Evolutionary conservation across 768 basidiomycete genomes (phyloP).

Genomic region (Serendipita vermifera): DNA sequence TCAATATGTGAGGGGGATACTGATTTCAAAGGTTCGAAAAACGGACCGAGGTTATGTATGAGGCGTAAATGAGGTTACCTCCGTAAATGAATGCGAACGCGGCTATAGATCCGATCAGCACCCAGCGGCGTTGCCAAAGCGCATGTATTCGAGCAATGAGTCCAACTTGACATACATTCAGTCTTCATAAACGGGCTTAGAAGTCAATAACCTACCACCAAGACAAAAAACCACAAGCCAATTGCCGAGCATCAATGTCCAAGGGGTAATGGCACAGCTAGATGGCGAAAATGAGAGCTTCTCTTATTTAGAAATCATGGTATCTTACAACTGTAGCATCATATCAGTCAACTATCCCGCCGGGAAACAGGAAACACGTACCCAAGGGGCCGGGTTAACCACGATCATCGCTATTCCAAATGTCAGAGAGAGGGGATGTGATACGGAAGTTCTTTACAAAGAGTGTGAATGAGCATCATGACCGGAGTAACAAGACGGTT

Average conservation of each 20-base stretch:
- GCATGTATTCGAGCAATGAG: conserved; percentile 1
- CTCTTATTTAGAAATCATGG: not conserved
- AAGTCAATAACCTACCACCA: not conserved
- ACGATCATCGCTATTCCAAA: not conserved
- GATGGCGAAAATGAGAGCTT: not conserved
- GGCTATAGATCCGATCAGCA: not conserved
- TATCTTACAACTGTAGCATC: not conserved
- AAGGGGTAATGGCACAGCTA: conserved; percentile 1
- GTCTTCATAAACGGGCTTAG: not conserved
- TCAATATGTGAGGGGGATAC: not conserved
- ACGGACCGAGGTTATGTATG: not conserved
- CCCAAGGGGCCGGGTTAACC: not conserved
- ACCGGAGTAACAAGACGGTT: not conserved
- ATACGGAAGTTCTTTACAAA: not conserved
- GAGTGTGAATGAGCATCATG: not conserved
- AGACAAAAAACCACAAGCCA: not conserved
- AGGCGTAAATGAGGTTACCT: not conserved
- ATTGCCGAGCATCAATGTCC: not conserved
- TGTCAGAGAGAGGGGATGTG: not conserved
- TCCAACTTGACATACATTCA: not conserved
- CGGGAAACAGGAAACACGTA: not conserved
- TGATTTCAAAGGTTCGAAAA: not conserved
- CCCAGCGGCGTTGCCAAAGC: not conserved
- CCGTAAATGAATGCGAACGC: not conserved
- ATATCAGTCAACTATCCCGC: not conserved